These are phyloP conservation scores for Aspergillus cavernicola DNA, from an alignment of 495 filamentous ascomycete species.

Conservation along the genomic window DNA sequence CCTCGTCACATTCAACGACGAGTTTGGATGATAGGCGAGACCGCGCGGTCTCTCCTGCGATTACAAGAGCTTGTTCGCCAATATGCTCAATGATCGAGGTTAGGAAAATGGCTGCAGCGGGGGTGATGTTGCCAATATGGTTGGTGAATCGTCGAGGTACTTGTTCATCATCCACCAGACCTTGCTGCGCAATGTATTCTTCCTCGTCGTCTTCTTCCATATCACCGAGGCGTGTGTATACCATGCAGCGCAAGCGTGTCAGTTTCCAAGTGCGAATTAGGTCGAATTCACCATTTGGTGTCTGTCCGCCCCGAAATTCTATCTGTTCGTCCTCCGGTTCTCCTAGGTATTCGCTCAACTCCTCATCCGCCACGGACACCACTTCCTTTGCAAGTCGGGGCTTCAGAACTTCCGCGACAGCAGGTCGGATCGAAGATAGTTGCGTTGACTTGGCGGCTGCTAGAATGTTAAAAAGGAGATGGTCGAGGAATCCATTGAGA, in stretches of 20 bases:
- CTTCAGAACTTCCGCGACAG: conserved; percentile 83
- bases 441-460: conserved; percentile 77
- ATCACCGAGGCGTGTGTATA: conserved; percentile 93
- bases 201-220: conserved; percentile 98
- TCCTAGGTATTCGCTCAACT: conserved; percentile 82
- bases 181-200: conserved; percentile 69
- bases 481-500: conserved; percentile 91
- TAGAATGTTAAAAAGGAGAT: conserved; percentile 85
- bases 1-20: conserved; percentile 22
- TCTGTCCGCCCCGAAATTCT: conserved; percentile 50
- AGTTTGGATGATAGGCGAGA: conserved; percentile 53
- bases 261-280: conserved; percentile 86
- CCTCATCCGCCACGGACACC: conserved; percentile 83
- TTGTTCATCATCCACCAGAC: conserved; percentile 50
- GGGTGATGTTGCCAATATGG: conserved; percentile 71
- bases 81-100: conserved; percentile 93
- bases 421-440: conserved; percentile 71
- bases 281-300: conserved; percentile 66
- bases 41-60: conserved; percentile 87
- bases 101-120: conserved; percentile 90
- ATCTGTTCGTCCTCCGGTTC: conserved; percentile 68
- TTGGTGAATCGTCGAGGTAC: conserved; percentile 51
- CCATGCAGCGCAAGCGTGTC: conserved; percentile 91
- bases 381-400: conserved; percentile 83
- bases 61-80: conserved; percentile 81